phyloP scores from a whole-genome alignment of 2,329 filamentous ascomycete species.

The Aspergillus neoniger region DNA sequence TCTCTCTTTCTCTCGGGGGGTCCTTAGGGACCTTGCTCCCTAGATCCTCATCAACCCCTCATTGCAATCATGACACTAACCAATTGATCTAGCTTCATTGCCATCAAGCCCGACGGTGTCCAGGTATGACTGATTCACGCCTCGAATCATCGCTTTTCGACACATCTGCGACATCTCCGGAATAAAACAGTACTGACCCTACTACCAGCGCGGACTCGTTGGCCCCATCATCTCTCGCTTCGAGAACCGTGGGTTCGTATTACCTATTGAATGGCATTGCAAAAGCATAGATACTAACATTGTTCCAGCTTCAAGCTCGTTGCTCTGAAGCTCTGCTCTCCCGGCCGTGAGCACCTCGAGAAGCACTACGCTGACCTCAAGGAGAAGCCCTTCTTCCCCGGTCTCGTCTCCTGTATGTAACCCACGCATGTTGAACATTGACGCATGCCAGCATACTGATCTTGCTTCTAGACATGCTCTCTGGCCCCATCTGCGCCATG shows the following conservation, averaged over 20 bases:
- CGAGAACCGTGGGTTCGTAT: conserved; percentile 83
- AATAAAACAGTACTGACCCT: conserved; percentile 27
- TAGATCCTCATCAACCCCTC: conserved; percentile 18
- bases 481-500: conserved; percentile 97
- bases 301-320: conserved; percentile 85
- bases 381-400: conserved; percentile 95
- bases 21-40: not conserved
- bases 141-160: not conserved
- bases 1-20: not conserved
- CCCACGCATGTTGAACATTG: not conserved
- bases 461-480: conserved; percentile 76
- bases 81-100: conserved; percentile 79
- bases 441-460: conserved; percentile 21
- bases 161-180: not conserved
- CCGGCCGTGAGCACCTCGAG: conserved; percentile 94
- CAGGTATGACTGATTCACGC: conserved; percentile 64
- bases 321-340: conserved; percentile 91
- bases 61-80: conserved; percentile 31
- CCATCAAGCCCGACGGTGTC: conserved; percentile 99
- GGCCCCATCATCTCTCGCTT: conserved; percentile 98
- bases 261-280: not conserved
- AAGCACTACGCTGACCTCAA: conserved; percentile 93
- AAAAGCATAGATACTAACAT: not conserved
- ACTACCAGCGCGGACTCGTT: conserved; percentile 83
- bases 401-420: conserved; percentile 82